Evolutionary conservation across 176 grass and related monocot species (phyloP).

Genomic region (Chloris gayana): DNA sequence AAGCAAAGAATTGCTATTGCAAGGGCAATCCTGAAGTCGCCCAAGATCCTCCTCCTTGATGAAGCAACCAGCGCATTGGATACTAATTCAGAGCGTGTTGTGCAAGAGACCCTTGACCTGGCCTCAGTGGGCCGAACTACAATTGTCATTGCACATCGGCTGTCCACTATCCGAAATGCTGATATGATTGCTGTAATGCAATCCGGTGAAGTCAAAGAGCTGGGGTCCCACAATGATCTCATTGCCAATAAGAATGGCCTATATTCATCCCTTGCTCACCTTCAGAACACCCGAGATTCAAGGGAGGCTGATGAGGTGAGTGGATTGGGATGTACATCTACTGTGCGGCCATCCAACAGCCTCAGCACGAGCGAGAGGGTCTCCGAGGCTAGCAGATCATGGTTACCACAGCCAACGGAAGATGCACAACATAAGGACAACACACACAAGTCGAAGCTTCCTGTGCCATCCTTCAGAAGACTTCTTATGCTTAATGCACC

Average conservation of each 20-base stretch:
- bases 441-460: conserved; percentile 41
- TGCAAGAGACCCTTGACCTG: conserved; percentile 86
- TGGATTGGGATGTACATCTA: conserved; percentile 41
- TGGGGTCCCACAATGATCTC: conserved; percentile 86
- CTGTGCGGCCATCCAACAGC: conserved; percentile 54
- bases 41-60: conserved; percentile 94
- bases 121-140: conserved; percentile 78
- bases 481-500: conserved; percentile 84
- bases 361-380: conserved; percentile 80
- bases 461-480: conserved; percentile 77
- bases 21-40: conserved; percentile 85
- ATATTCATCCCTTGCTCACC: conserved; percentile 78
- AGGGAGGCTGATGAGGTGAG: conserved; percentile 35
- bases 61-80: conserved; percentile 97
- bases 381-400: conserved; percentile 72
- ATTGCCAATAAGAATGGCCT: conserved; percentile 65
- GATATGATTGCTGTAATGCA: conserved; percentile 91
- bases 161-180: conserved; percentile 90
- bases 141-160: conserved; percentile 87
- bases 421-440: conserved; percentile 39
- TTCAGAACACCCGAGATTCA: conserved; percentile 67
- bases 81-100: conserved; percentile 81
- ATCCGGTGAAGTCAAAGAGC: conserved; percentile 74
- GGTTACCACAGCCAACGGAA: conserved; percentile 57
- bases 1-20: conserved; percentile 98